Conservation (phyloP, 148 eudicot species). For the Amaranthus cruentus region DNA sequence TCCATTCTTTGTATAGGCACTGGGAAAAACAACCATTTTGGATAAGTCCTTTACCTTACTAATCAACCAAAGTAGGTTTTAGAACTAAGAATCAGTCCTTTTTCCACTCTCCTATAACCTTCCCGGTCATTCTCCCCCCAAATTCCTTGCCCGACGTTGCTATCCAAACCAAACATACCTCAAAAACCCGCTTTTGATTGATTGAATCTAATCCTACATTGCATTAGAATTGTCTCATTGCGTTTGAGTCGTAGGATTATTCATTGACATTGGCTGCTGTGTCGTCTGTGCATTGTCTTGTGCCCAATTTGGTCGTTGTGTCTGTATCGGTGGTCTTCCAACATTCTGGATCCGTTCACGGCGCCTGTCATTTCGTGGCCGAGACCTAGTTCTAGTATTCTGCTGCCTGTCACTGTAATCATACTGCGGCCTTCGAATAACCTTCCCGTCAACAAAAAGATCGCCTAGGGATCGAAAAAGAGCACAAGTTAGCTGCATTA, state of each 20-base stretch:
- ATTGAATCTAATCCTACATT: constrained; percentile 15
- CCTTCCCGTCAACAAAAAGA: constrained; percentile 71
- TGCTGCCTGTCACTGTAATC: constrained; percentile 55
- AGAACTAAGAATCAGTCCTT: too few relatives aligned
- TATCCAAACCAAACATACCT: neutral
- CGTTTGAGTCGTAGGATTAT: constrained; percentile 23
- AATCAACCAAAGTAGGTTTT: too few relatives aligned
- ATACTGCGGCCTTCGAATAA: constrained; percentile 76
- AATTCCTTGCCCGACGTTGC: too few relatives aligned
- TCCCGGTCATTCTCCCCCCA: too few relatives aligned
- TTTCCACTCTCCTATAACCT: too few relatives aligned
- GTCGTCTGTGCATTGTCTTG: constrained; percentile 9
- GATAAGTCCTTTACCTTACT: too few relatives aligned
- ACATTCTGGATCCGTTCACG: constrained; percentile 55
- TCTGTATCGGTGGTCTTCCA: constrained; percentile 41
- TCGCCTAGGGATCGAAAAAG: constrained; percentile 46
- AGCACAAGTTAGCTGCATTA: neutral
- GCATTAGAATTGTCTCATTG: constrained; percentile 19
- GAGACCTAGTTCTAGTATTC: constrained; percentile 43
- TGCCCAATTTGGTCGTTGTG: constrained; percentile 24
- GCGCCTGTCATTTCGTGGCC: constrained; percentile 71
- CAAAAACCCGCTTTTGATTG: neutral
- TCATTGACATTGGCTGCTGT: constrained; percentile 14
- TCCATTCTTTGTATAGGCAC: too few relatives aligned
- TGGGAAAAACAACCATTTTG: too few relatives aligned